phyloP scores from a whole-genome alignment of 2,329 filamentous ascomycete genomes.

The Plectosphaerella plurivora region DNA sequence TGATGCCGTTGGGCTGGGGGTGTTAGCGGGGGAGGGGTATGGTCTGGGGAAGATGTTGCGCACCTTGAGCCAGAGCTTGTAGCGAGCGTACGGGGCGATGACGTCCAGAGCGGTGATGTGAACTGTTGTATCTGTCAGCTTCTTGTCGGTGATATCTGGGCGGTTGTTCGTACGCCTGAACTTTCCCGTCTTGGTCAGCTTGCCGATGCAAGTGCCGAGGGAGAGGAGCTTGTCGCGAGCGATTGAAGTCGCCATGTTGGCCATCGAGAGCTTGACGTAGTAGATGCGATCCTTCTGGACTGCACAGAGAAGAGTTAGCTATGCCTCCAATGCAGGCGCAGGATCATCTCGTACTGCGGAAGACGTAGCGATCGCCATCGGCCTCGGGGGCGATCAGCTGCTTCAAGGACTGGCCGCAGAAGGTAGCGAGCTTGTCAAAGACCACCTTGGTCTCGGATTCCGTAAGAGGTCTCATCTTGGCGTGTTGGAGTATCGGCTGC shows the following conservation, averaged over 20 bases:
- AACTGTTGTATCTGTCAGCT: conserved; percentile 28
- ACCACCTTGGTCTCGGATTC: conserved; percentile 76
- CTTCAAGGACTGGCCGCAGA: conserved; percentile 82
- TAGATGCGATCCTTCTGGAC: conserved; percentile 75
- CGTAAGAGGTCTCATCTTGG: conserved; percentile 74
- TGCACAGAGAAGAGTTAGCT: neutral
- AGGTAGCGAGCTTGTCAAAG: conserved; percentile 90
- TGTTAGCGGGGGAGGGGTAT: neutral
- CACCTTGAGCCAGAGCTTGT: conserved; percentile 91
- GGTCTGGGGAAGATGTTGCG: neutral
- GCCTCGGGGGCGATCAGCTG: conserved; percentile 72
- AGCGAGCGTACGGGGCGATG: conserved; percentile 84
- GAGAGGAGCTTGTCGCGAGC: conserved; percentile 77
- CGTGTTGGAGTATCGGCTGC: neutral
- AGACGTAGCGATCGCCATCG: conserved; percentile 75
- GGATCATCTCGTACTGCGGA: conserved; percentile 52
- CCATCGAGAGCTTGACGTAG: conserved; percentile 84
- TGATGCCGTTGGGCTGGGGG: conserved; percentile 73
- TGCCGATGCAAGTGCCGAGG: conserved; percentile 84
- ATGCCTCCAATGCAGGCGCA: neutral
- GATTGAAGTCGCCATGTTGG: conserved; percentile 86
- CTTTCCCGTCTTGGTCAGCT: conserved; percentile 95
- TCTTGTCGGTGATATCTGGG: neutral
- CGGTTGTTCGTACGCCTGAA: conserved; percentile 42
- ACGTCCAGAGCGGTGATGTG: conserved; percentile 88